Percentiles rank a stretch among this genome's conserved stretches.
These are phyloP conservation scores for Alternaria conjuncta DNA, from an alignment of 2,329 filamentous ascomycete species.

Conservation along the genomic window DNA sequence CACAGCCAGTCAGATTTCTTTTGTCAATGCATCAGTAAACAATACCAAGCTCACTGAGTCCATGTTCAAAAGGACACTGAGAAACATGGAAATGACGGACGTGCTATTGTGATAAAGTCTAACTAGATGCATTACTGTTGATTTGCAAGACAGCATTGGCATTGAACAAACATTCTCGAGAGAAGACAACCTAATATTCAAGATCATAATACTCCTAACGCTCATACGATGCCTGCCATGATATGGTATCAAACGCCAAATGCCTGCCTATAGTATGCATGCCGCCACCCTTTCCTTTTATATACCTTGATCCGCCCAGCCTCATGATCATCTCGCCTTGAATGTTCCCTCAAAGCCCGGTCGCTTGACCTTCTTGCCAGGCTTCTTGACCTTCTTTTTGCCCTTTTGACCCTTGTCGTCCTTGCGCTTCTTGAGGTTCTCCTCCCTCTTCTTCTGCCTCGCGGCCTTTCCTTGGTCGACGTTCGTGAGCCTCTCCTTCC, in stretches of 20 bases:
- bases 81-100: background rate
- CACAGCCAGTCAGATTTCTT: conserved; percentile 30
- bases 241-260: conserved; percentile 42
- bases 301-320: background rate
- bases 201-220: conserved; percentile 32
- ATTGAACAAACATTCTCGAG: background rate
- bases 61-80: background rate
- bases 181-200: conserved; percentile 31
- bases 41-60: background rate
- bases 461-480: conserved; percentile 56
- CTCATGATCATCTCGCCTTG: conserved; percentile 50
- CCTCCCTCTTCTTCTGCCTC: conserved; percentile 58
- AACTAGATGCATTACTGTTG: background rate
- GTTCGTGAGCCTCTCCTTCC: conserved; percentile 59
- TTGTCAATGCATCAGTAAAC: conserved; percentile 23
- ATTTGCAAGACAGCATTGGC: background rate
- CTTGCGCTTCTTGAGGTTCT: conserved; percentile 71
- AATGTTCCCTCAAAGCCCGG: conserved; percentile 72
- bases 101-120: background rate
- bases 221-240: conserved; percentile 33
- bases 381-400: conserved; percentile 60
- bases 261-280: conserved; percentile 25
- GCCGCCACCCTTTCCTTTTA: conserved; percentile 7
- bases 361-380: conserved; percentile 61
- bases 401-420: conserved; percentile 80